Evolutionary conservation across 176 grass and related monocot species (phyloP).

Genomic region (Typha latifolia): DNA sequence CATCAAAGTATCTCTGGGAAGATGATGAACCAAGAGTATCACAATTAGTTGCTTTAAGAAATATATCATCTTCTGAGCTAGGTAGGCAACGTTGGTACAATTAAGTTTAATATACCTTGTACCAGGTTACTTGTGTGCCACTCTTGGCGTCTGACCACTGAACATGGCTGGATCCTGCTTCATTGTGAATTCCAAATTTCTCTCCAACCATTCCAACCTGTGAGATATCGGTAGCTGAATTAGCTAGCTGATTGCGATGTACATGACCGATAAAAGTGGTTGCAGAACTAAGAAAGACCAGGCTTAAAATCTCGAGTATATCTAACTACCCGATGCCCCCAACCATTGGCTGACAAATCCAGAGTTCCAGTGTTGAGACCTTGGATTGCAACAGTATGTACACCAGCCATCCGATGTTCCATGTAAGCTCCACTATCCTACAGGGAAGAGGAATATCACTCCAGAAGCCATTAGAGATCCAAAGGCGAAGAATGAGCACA

Average conservation of each 20-base stretch:
- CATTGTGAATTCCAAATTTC: conserved; percentile 26
- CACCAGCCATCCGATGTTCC: conserved; percentile 56
- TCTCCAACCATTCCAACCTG: conserved; percentile 50
- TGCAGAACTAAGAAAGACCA: not conserved
- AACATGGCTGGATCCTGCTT: conserved; percentile 31
- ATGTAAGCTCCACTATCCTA: conserved; percentile 80
- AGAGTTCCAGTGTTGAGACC: conserved; percentile 77
- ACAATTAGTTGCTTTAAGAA: too few relatives aligned
- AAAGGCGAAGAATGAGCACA: not conserved
- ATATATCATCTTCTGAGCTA: too few relatives aligned
- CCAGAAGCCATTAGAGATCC: too few relatives aligned
- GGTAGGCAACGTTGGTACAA: too few relatives aligned
- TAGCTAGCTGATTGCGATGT: not conserved
- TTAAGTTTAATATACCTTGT: conserved; percentile 28
- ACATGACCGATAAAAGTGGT: not conserved
- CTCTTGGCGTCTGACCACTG: conserved; percentile 33
- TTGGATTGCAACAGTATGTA: conserved; percentile 33
- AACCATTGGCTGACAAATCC: conserved; percentile 58
- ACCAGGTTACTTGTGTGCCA: conserved; percentile 49
- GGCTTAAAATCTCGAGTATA: not conserved
- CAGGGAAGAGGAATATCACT: not conserved
- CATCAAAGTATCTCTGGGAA: conserved; percentile 46
- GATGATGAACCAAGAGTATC: not conserved
- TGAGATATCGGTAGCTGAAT: not conserved
- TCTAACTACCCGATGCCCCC: conserved; percentile 49